Percentiles rank a stretch among this genome's conserved stretches.
These are phyloP conservation scores for Cystofilobasidium capitatum DNA, from an alignment of 768 basidiomycete genomes.

Conservation along the genomic window DNA sequence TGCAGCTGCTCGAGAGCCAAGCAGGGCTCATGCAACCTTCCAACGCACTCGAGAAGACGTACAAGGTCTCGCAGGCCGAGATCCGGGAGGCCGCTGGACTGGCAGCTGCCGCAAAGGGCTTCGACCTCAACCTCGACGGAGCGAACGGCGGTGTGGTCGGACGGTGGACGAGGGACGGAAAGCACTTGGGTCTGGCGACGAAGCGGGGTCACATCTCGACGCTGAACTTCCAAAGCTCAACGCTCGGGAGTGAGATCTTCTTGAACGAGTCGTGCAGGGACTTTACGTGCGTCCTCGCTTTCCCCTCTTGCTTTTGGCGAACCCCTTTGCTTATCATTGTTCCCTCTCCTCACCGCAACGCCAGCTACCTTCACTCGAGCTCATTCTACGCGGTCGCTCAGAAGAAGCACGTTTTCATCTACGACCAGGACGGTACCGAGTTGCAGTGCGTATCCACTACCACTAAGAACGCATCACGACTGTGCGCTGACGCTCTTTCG, in stretches of 20 bases:
- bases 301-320: background rate
- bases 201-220: conserved; percentile 76
- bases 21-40: conserved; percentile 21
- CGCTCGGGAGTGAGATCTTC: conserved; percentile 76
- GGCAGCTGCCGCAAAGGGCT: conserved; percentile 42
- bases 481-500: background rate
- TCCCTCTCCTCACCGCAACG: too few species aligned
- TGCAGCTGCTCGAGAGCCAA: conserved; percentile 14
- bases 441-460: conserved; percentile 50
- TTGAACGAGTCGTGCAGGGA: conserved; percentile 83
- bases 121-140: conserved; percentile 75
- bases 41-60: conserved; percentile 66
- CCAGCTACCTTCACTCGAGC: conserved; percentile 82
- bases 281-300: conserved; percentile 62
- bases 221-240: conserved; percentile 85
- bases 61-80: conserved; percentile 74
- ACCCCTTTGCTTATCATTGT: conserved; percentile 15
- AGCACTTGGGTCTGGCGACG: conserved; percentile 82
- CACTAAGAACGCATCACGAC: background rate
- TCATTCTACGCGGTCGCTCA: conserved; percentile 91
- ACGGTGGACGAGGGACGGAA: conserved; percentile 75
- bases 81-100: conserved; percentile 46
- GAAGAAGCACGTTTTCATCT: conserved; percentile 90
- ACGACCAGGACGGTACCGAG: conserved; percentile 87
- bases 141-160: conserved; percentile 58